Evolutionary conservation across 805 yeast species (phyloP).

Genomic region (Schwanniomyces yamadae): DNA sequence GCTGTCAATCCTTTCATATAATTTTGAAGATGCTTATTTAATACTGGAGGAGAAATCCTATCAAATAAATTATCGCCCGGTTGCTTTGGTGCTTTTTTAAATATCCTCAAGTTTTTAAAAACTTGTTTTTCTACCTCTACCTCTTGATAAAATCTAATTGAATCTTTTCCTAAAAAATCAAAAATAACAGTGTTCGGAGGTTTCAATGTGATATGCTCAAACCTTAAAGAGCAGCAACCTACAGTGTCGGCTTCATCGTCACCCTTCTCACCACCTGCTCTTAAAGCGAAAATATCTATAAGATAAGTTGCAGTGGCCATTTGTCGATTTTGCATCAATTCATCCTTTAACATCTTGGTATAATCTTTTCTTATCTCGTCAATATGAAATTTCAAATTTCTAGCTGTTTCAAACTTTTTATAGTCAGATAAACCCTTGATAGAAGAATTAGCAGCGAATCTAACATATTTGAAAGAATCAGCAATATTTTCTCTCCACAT

Average conservation of each 20-base stretch:
- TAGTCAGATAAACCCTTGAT: constrained; percentile 88
- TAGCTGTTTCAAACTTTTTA: constrained; percentile 91
- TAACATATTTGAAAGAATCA: constrained; percentile 79
- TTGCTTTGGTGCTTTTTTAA: constrained; percentile 83
- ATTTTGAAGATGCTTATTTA: constrained; percentile 83
- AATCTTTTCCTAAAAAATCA: constrained; percentile 94
- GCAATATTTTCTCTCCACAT: constrained; percentile 95
- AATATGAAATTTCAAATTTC: constrained; percentile 74
- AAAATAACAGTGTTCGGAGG: constrained; percentile 86
- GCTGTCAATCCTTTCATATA: constrained; percentile 95
- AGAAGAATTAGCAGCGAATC: constrained; percentile 88
- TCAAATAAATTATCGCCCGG: constrained; percentile 94
- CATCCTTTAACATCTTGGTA: constrained; percentile 63
- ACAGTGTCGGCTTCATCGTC: constrained; percentile 98
- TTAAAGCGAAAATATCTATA: constrained; percentile 87
- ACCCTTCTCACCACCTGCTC: constrained; percentile 98
- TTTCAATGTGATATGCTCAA: constrained; percentile 79
- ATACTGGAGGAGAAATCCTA: constrained; percentile 75
- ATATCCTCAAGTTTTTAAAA: constrained; percentile 81
- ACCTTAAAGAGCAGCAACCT: constrained; percentile 93
- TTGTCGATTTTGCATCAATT: constrained; percentile 82
- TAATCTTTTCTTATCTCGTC: constrained; percentile 76
- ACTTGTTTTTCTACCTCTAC: constrained; percentile 92
- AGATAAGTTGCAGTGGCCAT: constrained; percentile 91
- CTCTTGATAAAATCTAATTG: constrained; percentile 87